A percentile compares a stretch with the other conserved stretches of the same genome.
These are phyloP conservation scores for Phaeolepiota aurea DNA, from an alignment of 768 basidiomycete genomes.

Conservation along the genomic window DNA sequence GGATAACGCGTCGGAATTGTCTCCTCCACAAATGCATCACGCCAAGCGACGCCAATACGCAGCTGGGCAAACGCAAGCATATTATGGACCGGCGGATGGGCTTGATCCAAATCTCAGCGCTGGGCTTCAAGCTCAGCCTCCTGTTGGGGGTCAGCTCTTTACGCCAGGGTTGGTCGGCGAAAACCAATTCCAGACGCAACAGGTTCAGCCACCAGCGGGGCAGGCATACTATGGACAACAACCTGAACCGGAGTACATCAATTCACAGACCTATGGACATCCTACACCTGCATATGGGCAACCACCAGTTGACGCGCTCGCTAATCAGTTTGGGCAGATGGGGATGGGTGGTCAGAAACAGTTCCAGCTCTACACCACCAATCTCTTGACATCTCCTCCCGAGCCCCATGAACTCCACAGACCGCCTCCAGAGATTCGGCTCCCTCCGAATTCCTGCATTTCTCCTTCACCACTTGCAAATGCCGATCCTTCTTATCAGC, in stretches of 20 bases:
- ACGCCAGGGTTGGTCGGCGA: constrained; percentile 77
- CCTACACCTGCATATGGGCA: constrained; percentile 35
- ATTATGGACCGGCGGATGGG: constrained; percentile 50
- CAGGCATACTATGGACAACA: constrained; percentile 36
- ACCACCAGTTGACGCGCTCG: constrained; percentile 51
- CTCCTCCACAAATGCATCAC: constrained; percentile 36
- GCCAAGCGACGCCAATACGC: constrained; percentile 88
- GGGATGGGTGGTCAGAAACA: constrained; percentile 71
- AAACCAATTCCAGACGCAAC: constrained; percentile 59
- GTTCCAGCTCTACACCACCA: constrained; percentile 76
- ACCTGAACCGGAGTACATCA: constrained; percentile 38
- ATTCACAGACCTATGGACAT: constrained; percentile 29
- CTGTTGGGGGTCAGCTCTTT: constrained; percentile 54
- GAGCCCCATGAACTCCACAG: constrained; percentile 78
- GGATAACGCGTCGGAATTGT: constrained; percentile 31
- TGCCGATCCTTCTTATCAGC: constrained; percentile 86
- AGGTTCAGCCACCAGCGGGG: constrained; percentile 30
- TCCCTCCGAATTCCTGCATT: constrained; percentile 79
- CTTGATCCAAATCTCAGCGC: constrained; percentile 36
- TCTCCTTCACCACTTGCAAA: constrained; percentile 75
- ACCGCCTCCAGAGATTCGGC: constrained; percentile 82
- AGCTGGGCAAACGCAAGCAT: constrained; percentile 86
- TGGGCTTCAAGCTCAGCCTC: constrained; percentile 29
- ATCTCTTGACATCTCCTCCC: constrained; percentile 87
- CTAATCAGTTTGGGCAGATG: constrained; percentile 89